Percentiles rank a stretch among this genome's conserved stretches.
Evolutionary conservation across 257 asterid species (phyloP).

Genomic region (Echites panduratus): DNA sequence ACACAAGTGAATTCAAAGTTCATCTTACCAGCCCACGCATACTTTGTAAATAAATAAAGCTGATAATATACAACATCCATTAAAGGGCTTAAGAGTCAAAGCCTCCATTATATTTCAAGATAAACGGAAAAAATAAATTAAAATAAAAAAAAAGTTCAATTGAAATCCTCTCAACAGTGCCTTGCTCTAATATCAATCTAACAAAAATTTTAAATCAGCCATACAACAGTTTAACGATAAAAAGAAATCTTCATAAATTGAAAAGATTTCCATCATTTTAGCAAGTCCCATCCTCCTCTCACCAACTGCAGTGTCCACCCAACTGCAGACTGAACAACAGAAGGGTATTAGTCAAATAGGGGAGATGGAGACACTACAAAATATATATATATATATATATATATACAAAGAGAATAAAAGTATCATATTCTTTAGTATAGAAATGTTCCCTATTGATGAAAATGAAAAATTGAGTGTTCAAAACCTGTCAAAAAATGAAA

Average conservation of each 20-base stretch:
- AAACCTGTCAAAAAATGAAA: neutral
- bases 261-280: neutral
- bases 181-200: neutral
- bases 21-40: neutral
- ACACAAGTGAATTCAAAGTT: neutral
- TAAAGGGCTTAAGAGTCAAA: neutral
- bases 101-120: neutral
- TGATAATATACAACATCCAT: too few species aligned
- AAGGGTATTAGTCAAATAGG: too few species aligned
- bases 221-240: neutral
- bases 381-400: too few species aligned
- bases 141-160: neutral
- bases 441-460: neutral
- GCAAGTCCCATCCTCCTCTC: neutral
- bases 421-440: too few species aligned
- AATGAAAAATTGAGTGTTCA: too few species aligned
- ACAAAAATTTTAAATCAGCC: constrained; percentile 1
- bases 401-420: too few species aligned
- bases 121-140: neutral
- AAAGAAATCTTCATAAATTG: neutral
- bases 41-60: too few species aligned
- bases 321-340: too few species aligned
- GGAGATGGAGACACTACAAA: too few species aligned
- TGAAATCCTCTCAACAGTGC: neutral
- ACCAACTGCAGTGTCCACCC: too few species aligned